phyloP scores from a whole-genome alignment of 2,329 filamentous ascomycete genomes.

The Aspergillus pseudoterreus region DNA sequence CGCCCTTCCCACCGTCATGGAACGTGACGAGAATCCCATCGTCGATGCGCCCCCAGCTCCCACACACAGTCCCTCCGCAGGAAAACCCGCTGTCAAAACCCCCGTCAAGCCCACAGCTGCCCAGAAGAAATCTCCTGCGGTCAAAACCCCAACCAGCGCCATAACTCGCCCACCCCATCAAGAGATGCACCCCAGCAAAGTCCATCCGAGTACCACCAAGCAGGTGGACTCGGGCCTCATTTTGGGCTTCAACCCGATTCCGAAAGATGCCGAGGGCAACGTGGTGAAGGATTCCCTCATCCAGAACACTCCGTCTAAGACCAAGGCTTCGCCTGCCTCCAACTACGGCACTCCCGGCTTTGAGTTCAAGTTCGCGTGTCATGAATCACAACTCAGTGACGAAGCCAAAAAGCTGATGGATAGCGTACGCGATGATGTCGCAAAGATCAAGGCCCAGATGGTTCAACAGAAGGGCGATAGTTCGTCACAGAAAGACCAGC shows the following conservation, averaged over 20 bases:
- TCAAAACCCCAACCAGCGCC: slow-evolving; percentile 48
- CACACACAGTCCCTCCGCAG: slow-evolving; percentile 13
- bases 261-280: slow-evolving; percentile 39
- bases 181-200: slow-evolving; percentile 90
- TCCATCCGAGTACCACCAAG: slow-evolving; percentile 70
- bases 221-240: slow-evolving; percentile 74
- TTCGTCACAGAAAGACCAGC: slow-evolving; percentile 40
- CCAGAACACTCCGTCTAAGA: slow-evolving; percentile 43
- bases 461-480: slow-evolving; percentile 59
- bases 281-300: slow-evolving; percentile 25
- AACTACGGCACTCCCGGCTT: slow-evolving; percentile 43
- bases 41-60: slow-evolving; percentile 24
- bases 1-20: slow-evolving; percentile 44
- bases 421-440: slow-evolving; percentile 68
- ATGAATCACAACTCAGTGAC: slow-evolving; percentile 43
- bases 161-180: slow-evolving; percentile 66
- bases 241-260: slow-evolving; percentile 77
- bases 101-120: slow-evolving; percentile 18
- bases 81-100: slow-evolving; percentile 16
- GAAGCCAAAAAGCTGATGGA: slow-evolving; percentile 57
- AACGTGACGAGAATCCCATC: slow-evolving; percentile 44
- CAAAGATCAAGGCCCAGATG: slow-evolving; percentile 67
- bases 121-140: slow-evolving; percentile 19
- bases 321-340: slow-evolving; percentile 27
- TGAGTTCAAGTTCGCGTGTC: slow-evolving; percentile 44